Base-by-base conservation (phyloP, 768 basidiomycete genomes). In the Lactarius sp. region DNA sequence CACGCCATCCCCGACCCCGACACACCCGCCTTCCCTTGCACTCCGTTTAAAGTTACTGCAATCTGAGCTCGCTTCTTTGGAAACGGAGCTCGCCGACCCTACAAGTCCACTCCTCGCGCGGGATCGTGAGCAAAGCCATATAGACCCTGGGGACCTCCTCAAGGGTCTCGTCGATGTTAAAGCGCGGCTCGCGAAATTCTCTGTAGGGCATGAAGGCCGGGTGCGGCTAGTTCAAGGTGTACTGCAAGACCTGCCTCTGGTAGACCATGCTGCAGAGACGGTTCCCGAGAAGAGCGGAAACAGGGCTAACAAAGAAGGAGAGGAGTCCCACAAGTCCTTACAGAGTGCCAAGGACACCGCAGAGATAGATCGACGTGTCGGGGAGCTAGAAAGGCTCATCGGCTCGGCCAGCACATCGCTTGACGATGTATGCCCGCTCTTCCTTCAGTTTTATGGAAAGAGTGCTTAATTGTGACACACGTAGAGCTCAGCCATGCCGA, bases 311-410 rank as follows among this genome's bases (percentile, higher is more conserved):
- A 55, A 66, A 36, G 50, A 66, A 36, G 50, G 49, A 41, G 52
- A 63, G 33, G 56, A 62, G 14, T 69, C 58, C 18, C 53, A 53
- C 44, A 59, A 60, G 52, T 34, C 61, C 2, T 50, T 52, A 5
- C 52, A 65, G 1, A 78, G 81, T 42, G 75, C 79, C 54, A 80
- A 79, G 57, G 80, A 73, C 16, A 72, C 93, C 20, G 82, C 85
- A 2, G 87, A 91, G 61, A 80, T 98, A 71, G 96, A 98, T 74
- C 80, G 80, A 68, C 84, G 96, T 41, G 81, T 99, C 2, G 88
- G 89, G 7, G 84, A 88, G 65, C 78, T 99, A 16, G 96, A 98
- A 72, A 84, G 82, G 62, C 67, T 90, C 12, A 79, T 99, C 36
- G 96, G 96, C 1, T 88, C 92, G 6, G 85, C 86, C n/a, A 87